phyloP scores from a whole-genome alignment of 257 asterid genomes.

The Cordia subcordata region DNA sequence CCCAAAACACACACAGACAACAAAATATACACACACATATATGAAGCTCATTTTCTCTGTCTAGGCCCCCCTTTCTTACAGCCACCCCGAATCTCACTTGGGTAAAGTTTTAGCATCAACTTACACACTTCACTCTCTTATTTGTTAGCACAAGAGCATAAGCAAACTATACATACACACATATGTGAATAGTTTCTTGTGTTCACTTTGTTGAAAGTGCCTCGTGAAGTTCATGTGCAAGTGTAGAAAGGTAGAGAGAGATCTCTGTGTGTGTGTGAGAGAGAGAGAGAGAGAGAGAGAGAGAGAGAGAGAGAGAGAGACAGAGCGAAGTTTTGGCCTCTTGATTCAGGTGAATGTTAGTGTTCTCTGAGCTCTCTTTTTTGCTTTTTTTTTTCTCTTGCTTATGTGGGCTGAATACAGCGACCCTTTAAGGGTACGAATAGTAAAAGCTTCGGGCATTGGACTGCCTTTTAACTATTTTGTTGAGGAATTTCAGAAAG shows the following conservation, averaged over 20 bases:
- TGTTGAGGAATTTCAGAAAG: slow-evolving; percentile 10
- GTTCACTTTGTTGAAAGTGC: slow-evolving; percentile 28
- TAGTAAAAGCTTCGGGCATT: too few species aligned
- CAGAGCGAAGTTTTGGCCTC: slow-evolving; percentile 37
- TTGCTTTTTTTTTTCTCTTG: slow-evolving; percentile 15
- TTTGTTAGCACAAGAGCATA: neutral
- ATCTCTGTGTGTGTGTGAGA: too few species aligned
- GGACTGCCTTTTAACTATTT: too few species aligned
- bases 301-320: slow-evolving; percentile 18
- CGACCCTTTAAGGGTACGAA: neutral
- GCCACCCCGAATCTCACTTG: neutral
- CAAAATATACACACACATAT: too few species aligned
- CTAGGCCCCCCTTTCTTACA: neutral
- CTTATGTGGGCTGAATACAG: neutral
- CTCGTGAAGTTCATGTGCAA: slow-evolving; percentile 57
- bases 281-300: slow-evolving; percentile 10
- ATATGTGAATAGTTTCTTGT: neutral
- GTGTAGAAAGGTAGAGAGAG: slow-evolving; percentile 38
- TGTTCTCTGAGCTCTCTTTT: slow-evolving; percentile 25
- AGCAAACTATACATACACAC: neutral
- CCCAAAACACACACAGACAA: too few species aligned
- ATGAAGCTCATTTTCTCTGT: neutral
- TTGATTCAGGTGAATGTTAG: slow-evolving; percentile 55
- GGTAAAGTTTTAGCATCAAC: neutral
- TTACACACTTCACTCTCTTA: neutral